These are phyloP conservation scores for Alternaria gansuensis DNA, from an alignment of 2,329 filamentous ascomycete species.

Conservation along the genomic window DNA sequence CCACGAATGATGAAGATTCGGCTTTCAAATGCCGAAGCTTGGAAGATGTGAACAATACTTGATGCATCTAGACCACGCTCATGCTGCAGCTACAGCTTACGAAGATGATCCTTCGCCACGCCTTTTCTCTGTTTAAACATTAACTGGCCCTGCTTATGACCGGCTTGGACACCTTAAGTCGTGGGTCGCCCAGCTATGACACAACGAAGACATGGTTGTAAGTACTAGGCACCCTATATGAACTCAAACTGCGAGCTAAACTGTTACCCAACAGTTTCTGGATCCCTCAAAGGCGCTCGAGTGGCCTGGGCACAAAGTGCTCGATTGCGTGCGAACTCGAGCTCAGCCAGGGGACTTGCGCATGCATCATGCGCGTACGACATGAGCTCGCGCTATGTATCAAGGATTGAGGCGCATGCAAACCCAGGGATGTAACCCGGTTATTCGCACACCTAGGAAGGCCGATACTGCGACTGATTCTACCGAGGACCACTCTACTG, in stretches of 20 bases:
- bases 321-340: neutral
- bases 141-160: neutral
- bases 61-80: neutral
- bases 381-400: neutral
- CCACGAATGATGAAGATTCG: neutral
- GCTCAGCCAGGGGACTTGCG: neutral
- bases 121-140: neutral
- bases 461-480: neutral
- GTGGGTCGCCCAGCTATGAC: neutral
- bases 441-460: neutral
- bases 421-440: neutral
- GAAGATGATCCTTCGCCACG: neutral
- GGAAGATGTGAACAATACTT: neutral
- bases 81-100: neutral
- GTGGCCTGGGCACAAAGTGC: neutral
- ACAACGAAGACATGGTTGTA: neutral
- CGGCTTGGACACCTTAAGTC: neutral
- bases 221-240: neutral
- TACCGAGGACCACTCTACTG: neutral
- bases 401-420: neutral
- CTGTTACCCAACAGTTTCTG: neutral
- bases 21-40: neutral
- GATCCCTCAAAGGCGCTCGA: neutral
- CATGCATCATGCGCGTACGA: neutral
- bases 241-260: neutral